Evolutionary conservation across 768 basidiomycete genomes (phyloP).

Genomic region (Rhodotorula toruloides): DNA sequence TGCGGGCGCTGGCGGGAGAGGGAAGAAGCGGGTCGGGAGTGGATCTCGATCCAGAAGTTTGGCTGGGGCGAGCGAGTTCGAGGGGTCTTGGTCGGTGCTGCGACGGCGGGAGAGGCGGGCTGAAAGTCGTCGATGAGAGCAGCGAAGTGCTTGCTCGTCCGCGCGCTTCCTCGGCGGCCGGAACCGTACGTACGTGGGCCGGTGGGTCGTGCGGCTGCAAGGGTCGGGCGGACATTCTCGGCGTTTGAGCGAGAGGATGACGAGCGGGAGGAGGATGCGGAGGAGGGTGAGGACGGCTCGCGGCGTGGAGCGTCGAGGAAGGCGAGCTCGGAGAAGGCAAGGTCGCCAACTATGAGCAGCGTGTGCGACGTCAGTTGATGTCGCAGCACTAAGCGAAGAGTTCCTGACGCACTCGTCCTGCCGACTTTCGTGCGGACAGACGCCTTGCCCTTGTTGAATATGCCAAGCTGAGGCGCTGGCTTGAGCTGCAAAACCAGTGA

Average conservation of each 20-base stretch:
- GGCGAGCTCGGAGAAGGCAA: constrained; percentile 35
- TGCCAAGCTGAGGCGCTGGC: constrained; percentile 17
- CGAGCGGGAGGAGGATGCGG: background rate
- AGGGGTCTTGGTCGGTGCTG: no score
- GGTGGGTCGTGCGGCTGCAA: background rate
- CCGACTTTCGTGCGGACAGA: constrained; percentile 24
- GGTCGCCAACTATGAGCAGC: constrained; percentile 28
- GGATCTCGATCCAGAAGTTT: no score
- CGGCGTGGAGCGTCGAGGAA: constrained; percentile 28
- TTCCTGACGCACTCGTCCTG: background rate
- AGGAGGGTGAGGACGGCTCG: background rate
- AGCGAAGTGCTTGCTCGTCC: no score
- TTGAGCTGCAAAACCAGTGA: constrained; percentile 12
- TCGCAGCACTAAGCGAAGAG: background rate
- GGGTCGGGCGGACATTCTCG: background rate
- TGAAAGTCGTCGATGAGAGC: no score
- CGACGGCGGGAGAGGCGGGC: no score
- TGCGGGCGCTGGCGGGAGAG: no score
- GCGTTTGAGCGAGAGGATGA: background rate
- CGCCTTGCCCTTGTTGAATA: constrained; percentile 37
- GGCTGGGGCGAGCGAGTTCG: no score
- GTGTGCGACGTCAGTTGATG: background rate
- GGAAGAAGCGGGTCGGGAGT: no score
- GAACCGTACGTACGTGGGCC: constrained; percentile 10
- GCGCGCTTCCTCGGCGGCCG: background rate